Base-by-base conservation (phyloP, 495 filamentous ascomycete genomes). In the Aspergillus sclerotiicarbonarius region DNA sequence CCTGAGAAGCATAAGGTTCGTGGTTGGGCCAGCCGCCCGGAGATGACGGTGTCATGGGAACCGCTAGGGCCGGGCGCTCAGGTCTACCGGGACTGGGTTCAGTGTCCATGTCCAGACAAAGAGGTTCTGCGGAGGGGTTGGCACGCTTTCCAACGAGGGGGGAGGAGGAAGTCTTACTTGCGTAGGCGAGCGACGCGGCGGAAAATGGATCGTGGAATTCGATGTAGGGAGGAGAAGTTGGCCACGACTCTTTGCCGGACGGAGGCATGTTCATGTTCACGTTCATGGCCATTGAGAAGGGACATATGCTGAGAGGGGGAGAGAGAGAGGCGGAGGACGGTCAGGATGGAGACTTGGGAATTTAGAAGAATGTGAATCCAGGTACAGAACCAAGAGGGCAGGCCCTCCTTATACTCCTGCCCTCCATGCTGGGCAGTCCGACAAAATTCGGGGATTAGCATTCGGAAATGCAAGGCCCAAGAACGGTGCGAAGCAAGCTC, bases 191-290 rank as follows among this genome's bases (percentile, higher is more conserved):
- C 53, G 65, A 62, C 18, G 67, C 68, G 58, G 59, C 59, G 54
- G 66, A 68, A 48, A 56, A 72, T 18, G 52, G 65, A 65, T 69
- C 71, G 65, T 58, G 64, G 53, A 71, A 58, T 50, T 62, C 70
- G 66, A 71, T 68, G 63, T 30, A 63, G 37, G 62, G 65, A 60
- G 62, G 65, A 60, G 72, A 74, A 64, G 57, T 72, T 67, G 66
- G 65, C 73, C 67, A 70, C 57, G 46, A 73, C 49, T 71, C 68
- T 73, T 63, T n/a, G 13, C 37, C 37, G n/a, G 37, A n/a, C 74
- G 58, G 68, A 70, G 66, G 57, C 67, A 46, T 68, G 67, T 62
- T 68, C 64, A 61, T 13, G 37, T 68, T 72, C 59, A 76, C 59
- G 25, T 68, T 72, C 59, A 76, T 59, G 60, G 67, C 68, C 67